A percentile compares a stretch with the other conserved stretches of the same genome.
These are phyloP conservation scores for Cystobasidium onofrii DNA, from an alignment of 768 basidiomycete genomes.

Conservation along the genomic window DNA sequence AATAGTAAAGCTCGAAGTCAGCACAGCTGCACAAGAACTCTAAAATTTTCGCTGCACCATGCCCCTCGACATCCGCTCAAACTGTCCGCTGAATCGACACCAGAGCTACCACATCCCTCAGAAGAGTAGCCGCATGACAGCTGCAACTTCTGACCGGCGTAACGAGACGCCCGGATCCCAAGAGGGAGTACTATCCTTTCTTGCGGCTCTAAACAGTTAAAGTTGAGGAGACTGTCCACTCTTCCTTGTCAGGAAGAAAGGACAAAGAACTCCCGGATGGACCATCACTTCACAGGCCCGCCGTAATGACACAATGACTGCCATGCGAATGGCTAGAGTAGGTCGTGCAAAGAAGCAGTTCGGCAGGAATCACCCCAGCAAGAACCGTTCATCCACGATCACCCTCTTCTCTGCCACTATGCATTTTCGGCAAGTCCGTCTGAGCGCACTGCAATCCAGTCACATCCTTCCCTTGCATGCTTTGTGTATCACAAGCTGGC, in stretches of 20 bases:
- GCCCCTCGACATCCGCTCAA: not conserved
- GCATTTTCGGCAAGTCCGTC: not conserved
- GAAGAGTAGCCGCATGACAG: not conserved
- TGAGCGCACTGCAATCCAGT: conserved; percentile 14
- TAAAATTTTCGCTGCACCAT: not conserved
- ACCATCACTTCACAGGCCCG: conserved; percentile 4
- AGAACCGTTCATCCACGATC: not conserved
- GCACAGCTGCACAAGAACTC: not conserved
- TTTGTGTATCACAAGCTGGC: not conserved
- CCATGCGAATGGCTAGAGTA: not conserved
- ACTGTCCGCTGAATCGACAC: not conserved
- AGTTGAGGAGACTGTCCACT: not conserved
- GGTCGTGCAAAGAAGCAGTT: not conserved
- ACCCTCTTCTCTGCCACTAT: not conserved
- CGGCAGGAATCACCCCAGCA: conserved; percentile 1
- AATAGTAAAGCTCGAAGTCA: not conserved
- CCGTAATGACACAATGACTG: not conserved
- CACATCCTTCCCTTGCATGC: conserved; percentile 3
- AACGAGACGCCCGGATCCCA: not conserved
- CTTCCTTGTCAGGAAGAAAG: not conserved
- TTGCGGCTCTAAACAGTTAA: conserved; percentile 15
- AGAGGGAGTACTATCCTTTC: conserved; percentile 12
- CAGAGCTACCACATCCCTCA: conserved; percentile 2
- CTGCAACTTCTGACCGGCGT: not conserved
- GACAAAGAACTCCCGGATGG: not conserved